Evolutionary conservation across 352 stramenopile genomes (phyloP), one percentile per base, ranked within the genome.

Genomic region (Phytophthora brassicae): DNA sequence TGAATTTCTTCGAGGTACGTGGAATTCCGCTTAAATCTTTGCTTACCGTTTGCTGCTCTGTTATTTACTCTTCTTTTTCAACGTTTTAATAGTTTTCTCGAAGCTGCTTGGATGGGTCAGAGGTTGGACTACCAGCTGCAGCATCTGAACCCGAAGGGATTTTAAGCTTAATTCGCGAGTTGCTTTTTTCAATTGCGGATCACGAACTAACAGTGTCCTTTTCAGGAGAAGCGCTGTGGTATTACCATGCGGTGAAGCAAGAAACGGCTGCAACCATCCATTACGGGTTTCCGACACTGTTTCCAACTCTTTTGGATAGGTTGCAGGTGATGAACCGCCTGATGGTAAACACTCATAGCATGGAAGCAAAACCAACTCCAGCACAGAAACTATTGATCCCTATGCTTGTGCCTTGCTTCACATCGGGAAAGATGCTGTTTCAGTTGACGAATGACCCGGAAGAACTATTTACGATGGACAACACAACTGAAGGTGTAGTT

Each of bases 1-100:
- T 94, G 4, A 96, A 96, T 68, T 90, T 96, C 42, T 96, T 93
- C 26, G 87, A 96, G 81, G 86, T 94, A 70, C 51, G 73, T 29
- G 33, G 12, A 3, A 11, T 35, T n/a, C 2, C 19, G 4, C 39
- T 41, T 36, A 2, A 47, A 23, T 24, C 12, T 54, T 22, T 64
- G 16, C 19, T 11, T 33, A 24, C 24, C 41, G 20, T 36, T 17
- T 31, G 36, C 47, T 46, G 12, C 7, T 48, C 8, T 41, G 4
- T 46, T 54, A 13, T 26, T 33, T 43, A 52, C 31, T 62, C 12
- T 56, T 33, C 19, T 14, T 19, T 48, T 3, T 60, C 6, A n/a
- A 50, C 28, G 33, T 1, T 3, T 9, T 56, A 19, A 17, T 64
- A 94, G 86, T 74, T 94, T 35, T 88, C 80, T 13, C 74, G 84